Conservation (phyloP, 176 grass and related monocot genomes). For the Cocos nucifera region DNA sequence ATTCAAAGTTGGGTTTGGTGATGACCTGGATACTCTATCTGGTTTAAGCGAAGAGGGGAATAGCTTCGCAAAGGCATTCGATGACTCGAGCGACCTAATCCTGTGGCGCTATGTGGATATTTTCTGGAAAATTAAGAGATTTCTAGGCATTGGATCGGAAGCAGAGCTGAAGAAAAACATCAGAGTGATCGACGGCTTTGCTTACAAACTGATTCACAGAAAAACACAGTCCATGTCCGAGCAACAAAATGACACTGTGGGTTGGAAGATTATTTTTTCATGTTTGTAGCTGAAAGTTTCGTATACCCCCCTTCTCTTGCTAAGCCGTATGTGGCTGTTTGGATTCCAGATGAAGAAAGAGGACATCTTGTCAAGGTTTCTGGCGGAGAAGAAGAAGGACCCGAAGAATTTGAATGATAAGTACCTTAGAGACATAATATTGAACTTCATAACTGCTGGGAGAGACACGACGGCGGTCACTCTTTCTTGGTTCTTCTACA, state of each 20-base stretch:
- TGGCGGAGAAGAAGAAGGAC: conserved; percentile 39
- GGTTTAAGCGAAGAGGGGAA: conserved; percentile 17
- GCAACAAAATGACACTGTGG: conserved; percentile 2
- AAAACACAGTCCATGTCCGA: conserved; percentile 5
- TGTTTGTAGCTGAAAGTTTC: too few relatives aligned
- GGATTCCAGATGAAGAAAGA: conserved; percentile 28
- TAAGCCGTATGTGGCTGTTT: background rate
- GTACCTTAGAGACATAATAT: conserved; percentile 70
- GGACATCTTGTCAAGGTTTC: conserved; percentile 76
- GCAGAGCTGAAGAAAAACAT: conserved; percentile 46
- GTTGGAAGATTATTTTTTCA: background rate
- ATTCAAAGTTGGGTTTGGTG: conserved; percentile 59
- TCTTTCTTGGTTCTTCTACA: conserved; percentile 71
- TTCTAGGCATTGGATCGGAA: conserved; percentile 53
- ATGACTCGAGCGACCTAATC: conserved; percentile 44
- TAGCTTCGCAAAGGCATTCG: conserved; percentile 60
- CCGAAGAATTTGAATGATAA: conserved; percentile 29
- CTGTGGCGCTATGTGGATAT: conserved; percentile 43
- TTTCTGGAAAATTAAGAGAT: conserved; percentile 58
- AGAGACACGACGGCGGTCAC: conserved; percentile 62
- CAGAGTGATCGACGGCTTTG: conserved; percentile 43
- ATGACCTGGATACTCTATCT: conserved; percentile 34
- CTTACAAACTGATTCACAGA: conserved; percentile 31
- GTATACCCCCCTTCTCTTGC: too few relatives aligned
- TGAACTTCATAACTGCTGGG: conserved; percentile 64